phyloP scores from a whole-genome alignment of 129 eudicot genomes.

The Arctium lappa region DNA sequence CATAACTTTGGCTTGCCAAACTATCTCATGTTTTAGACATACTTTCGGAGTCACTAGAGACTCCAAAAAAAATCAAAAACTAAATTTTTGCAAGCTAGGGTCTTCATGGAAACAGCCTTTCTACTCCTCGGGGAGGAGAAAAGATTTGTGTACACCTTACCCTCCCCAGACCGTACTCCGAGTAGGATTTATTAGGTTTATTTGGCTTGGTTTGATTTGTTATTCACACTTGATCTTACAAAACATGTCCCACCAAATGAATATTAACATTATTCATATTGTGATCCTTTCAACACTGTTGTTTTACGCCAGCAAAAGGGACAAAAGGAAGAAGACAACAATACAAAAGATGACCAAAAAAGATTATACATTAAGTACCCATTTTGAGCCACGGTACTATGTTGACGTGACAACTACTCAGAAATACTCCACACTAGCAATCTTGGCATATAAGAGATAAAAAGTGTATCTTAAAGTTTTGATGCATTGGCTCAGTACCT shows the following conservation, averaged over 20 bases:
- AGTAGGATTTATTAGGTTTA: background rate
- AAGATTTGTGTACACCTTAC: background rate
- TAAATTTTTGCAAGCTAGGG: background rate
- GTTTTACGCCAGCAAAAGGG: background rate
- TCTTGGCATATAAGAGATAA: background rate
- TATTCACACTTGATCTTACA: background rate
- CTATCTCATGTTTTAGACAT: background rate
- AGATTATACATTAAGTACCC: background rate
- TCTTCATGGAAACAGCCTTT: background rate
- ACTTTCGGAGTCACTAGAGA: background rate
- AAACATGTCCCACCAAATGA: background rate
- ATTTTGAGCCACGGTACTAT: background rate
- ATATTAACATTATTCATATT: background rate
- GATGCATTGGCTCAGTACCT: conserved; percentile 44
- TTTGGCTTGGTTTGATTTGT: background rate
- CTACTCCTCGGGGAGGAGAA: background rate
- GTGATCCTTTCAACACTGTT: background rate
- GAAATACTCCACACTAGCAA: background rate
- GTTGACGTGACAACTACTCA: background rate
- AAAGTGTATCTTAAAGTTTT: background rate
- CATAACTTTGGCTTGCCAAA: background rate
- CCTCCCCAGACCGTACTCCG: background rate
- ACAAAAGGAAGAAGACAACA: background rate
- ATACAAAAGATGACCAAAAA: background rate
- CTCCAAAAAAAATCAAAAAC: background rate